These are phyloP conservation scores for Cyberlindnera sargentensis DNA, from an alignment of 805 yeast species.

Conservation along the genomic window DNA sequence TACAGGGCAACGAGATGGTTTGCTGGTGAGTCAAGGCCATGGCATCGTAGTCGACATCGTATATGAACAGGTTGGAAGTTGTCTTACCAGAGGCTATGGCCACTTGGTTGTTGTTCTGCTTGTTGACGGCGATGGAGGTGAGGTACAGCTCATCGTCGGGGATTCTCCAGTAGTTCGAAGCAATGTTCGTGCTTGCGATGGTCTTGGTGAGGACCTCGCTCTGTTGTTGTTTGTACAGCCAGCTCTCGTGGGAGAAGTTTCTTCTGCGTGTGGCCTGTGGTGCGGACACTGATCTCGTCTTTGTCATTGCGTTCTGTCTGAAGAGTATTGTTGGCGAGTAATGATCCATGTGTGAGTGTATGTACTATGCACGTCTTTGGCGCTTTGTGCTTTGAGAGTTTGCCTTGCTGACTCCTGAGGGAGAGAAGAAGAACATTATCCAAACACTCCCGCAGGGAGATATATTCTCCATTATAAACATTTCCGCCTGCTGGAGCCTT, in stretches of 20 bases:
- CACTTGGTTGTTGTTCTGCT: conserved; percentile 26
- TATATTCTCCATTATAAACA: too few relatives aligned
- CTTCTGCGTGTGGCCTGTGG: conserved; percentile 3
- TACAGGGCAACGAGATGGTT: conserved; percentile 52
- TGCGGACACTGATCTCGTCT: conserved; percentile 1
- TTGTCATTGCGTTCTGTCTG: conserved; percentile 23
- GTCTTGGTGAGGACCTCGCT: conserved; percentile 34
- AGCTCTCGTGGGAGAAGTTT: conserved; percentile 14
- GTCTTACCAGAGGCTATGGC: conserved; percentile 47
- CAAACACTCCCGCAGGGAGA: too few relatives aligned
- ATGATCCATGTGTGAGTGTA: conserved; percentile 11
- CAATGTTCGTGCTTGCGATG: conserved; percentile 31
- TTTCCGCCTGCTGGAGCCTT: too few relatives aligned
- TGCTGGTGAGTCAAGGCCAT: conserved; percentile 47
- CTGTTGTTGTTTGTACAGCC: conserved; percentile 20
- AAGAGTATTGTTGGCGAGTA: conserved; percentile 21
- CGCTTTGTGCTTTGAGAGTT: too few relatives aligned
- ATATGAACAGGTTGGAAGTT: conserved; percentile 43
- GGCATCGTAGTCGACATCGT: conserved; percentile 34
- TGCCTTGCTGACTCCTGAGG: too few relatives aligned
- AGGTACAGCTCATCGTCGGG: conserved; percentile 33
- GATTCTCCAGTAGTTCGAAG: conserved; percentile 23
- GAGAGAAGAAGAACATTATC: too few relatives aligned
- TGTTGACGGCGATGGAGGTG: conserved; percentile 35
- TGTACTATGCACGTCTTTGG: background rate